Conservation (phyloP, 371 early-diverging fungal genomes). For the Lichtheimia hyalospora region DNA sequence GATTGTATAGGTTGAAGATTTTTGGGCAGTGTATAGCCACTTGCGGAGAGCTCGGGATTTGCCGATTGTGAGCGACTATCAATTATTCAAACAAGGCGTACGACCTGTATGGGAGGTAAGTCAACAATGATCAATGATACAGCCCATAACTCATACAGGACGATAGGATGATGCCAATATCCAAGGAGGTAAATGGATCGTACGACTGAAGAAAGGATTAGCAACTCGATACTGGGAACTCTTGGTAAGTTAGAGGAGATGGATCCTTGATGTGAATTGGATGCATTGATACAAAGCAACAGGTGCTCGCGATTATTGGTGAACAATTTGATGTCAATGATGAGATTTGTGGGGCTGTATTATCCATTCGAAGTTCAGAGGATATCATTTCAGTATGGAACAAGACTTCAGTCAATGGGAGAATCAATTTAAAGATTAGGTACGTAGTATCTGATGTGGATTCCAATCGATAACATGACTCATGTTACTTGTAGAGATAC, state of each 20-base stretch:
- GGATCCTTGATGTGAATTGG: not conserved
- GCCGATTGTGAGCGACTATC: conserved; percentile 90
- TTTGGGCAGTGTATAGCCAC: conserved; percentile 92
- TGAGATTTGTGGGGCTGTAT: conserved; percentile 93
- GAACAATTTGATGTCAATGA: conserved; percentile 87
- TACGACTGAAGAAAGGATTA: conserved; percentile 91
- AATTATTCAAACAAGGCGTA: conserved; percentile 92
- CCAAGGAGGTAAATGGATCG: conserved; percentile 97
- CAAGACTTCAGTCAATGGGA: conserved; percentile 77
- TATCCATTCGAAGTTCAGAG: conserved; percentile 91
- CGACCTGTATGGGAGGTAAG: conserved; percentile 96
- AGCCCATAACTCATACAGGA: not conserved
- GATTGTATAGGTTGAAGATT: conserved; percentile 80
- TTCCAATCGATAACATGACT: not conserved
- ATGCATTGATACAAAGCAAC: not conserved
- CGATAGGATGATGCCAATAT: conserved; percentile 79
- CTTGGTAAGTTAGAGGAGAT: conserved; percentile 52
- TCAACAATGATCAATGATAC: not conserved
- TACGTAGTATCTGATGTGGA: conserved; percentile 8
- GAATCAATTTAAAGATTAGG: conserved; percentile 82
- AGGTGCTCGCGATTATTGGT: conserved; percentile 87
- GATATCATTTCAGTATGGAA: conserved; percentile 97
- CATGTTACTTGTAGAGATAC: conserved; percentile 62
- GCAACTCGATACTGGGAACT: conserved; percentile 94
- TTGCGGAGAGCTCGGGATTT: conserved; percentile 84